Base-by-base conservation (phyloP, 768 basidiomycete genomes). In the Leccinellum albellum region DNA sequence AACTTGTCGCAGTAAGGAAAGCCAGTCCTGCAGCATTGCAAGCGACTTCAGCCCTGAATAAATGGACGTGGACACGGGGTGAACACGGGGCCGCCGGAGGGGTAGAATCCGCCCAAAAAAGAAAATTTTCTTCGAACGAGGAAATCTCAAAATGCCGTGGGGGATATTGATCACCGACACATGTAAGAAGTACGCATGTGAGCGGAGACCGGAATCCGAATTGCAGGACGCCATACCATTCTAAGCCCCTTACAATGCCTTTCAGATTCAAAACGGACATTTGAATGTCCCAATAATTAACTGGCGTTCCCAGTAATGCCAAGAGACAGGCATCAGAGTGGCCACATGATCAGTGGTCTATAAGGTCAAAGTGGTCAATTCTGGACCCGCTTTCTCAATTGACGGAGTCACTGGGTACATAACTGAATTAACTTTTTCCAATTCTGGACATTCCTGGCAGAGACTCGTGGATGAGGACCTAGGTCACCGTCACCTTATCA, bases 401-500 rank as follows among this genome's bases (percentile, higher is more conserved):
- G 46, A 47, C 42, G 14, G 29, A n/a, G n/a, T n/a, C n/a, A 59
- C 20, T 42, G 40, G n/a, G 33, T 17, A 15, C 17, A 40, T 26
- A 24, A 26, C 24, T 10, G 40, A 37, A n/a, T 42, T 6, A 20
- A 1, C 40, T 21, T 28, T 47, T 47, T 24, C 53, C 13, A 48
- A 29, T 46, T 55, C 33, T n/a, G 35, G 33, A 42, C 26, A 31
- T 45, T 48, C 13, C 14, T 37, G 45, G 51, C 54, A 49, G 55
- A 15, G 29, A 26, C 24, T 54, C 49, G 51, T 58, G 59, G 53
- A 57, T 29, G 35, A 54, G 67, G 67, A 70, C 67, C 67, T 48
- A 65, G 1, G 63, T 54, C 67, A 68, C 67, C 66, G 63, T 54
- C 67, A 68, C 67, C 66, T 54, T 13, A 44, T 54, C 52, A 67